Evolutionary conservation across 2,329 filamentous ascomycete genomes (phyloP), one percentile per base, ranked within the genome.

Genomic region (Dactylellina drechsleri): DNA sequence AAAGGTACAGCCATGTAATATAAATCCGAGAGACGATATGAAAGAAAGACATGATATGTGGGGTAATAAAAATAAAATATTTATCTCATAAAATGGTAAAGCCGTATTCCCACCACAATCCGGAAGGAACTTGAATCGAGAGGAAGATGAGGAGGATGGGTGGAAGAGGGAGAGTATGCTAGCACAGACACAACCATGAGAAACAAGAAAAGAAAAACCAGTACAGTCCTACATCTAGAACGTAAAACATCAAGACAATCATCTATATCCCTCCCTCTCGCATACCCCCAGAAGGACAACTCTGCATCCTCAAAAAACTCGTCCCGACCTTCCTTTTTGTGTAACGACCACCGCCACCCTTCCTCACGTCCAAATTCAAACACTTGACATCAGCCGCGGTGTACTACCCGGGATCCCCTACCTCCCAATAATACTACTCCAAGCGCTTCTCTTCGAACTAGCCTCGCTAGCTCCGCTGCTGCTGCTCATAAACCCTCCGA

Each of bases 401-500:
- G 36, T 43, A 62, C 49, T 28, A 62, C 26, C 26, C 49, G 50
- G 50, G 66, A 57, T 57, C 50, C 45, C 53, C 66, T 70, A 70
- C 58, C 66, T 70, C 66, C 66, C 66, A 57, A 67, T 58, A 40
- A 73, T 56, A 36, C 54, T 73, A 53, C 56, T 73, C 62, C 70
- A 71, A 40, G 62, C 62, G 16, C 70, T 64, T 57, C 53, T 74
- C 62, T 64, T 60, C 15, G 23, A 28, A 8, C 59, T 47, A 12
- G 70, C 62, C 18, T 74, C 61, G 43, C 70, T 74, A 45, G 62
- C 62, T 2, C 28, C 50, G 20, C 45, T 52, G 41, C 67, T 57
- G 20, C 53, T 54, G 16, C 64, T 50, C 58, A 75, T 75, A 60
- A 68, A 59, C 5, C 71, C 52, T 15, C 71, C 71, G 2, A 75